These are phyloP conservation scores for Entomortierella lignicola DNA, from an alignment of 192 early-diverging fungal genomes.

Conservation along the genomic window DNA sequence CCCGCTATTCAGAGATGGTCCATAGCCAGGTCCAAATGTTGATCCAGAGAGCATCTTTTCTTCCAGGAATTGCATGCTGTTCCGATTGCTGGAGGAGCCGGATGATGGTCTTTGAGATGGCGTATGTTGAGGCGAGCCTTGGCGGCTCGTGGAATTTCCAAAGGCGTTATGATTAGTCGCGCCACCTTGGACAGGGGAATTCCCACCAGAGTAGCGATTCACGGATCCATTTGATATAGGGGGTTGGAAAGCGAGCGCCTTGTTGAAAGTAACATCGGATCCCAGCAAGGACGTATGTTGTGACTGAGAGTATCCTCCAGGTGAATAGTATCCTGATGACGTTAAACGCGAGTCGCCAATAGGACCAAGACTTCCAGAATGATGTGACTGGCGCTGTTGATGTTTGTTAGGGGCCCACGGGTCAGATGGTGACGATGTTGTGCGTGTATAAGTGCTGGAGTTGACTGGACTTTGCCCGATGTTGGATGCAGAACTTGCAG, in stretches of 20 bases:
- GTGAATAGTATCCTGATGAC: conserved; percentile 26
- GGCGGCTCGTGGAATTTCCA: conserved; percentile 17
- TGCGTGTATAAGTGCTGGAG: conserved; percentile 10
- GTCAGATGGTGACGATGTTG: conserved; percentile 21
- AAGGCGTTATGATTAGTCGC: conserved; percentile 5
- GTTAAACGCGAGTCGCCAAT: conserved; percentile 38
- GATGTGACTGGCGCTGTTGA: conserved; percentile 17
- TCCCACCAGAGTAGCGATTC: conserved; percentile 33
- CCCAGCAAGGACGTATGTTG: conserved; percentile 15
- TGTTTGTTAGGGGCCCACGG: conserved; percentile 30
- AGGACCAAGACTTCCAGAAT: conserved; percentile 12
- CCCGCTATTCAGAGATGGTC: conserved; percentile 44
- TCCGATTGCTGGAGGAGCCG: conserved; percentile 5
- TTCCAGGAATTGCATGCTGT: conserved; percentile 33
- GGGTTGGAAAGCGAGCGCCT: conserved; percentile 26
- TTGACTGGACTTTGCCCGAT: conserved; percentile 11
- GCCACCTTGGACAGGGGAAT: conserved; percentile 29
- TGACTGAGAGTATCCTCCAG: conserved; percentile 13
- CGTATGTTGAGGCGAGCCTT: conserved; percentile 9
- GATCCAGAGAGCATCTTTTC: conserved; percentile 29
- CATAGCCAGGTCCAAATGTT: conserved; percentile 45
- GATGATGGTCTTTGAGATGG: conserved; percentile 13
- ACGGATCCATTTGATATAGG: conserved; percentile 3
- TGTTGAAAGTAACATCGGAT: conserved; percentile 20
- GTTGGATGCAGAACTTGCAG: conserved; percentile 1